A percentile compares a stretch with the other conserved stretches of the same genome.
phyloP scores from a whole-genome alignment of 1,284 basidiomycete species.

The Vanrija sp. region DNA sequence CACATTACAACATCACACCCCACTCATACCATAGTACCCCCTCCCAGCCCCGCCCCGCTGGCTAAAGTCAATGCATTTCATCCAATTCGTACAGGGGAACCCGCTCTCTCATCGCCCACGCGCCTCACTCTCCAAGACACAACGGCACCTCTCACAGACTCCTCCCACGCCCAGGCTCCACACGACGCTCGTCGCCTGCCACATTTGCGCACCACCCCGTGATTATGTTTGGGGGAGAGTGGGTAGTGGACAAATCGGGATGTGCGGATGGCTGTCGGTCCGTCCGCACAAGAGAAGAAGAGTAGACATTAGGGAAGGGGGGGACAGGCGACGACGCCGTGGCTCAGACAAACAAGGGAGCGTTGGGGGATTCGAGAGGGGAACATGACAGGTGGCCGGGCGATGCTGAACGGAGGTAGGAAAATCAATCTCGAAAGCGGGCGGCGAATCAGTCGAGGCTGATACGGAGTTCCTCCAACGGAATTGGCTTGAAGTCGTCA shows the following conservation, averaged over 20 bases:
- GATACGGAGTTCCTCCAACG: constrained; percentile 84
- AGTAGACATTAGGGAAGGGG: constrained; percentile 6
- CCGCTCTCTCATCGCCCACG: constrained; percentile 11
- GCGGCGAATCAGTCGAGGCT: constrained; percentile 62
- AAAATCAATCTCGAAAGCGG: neutral
- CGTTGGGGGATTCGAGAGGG: constrained; percentile 6
- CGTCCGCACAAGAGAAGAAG: constrained; percentile 1
- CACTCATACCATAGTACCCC: neutral
- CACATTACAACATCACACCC: neutral
- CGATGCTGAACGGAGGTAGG: constrained; percentile 14
- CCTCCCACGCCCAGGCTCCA: neutral
- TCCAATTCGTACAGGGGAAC: constrained; percentile 25
- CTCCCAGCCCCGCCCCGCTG: neutral
- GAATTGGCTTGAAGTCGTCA: constrained; percentile 90
- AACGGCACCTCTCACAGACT: neutral
- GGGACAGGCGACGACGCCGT: constrained; percentile 1
- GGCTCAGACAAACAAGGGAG: constrained; percentile 6
- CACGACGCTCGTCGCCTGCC: neutral
- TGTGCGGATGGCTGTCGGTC: neutral
- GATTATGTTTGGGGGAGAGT: too few relatives aligned
- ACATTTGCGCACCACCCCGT: too few relatives aligned
- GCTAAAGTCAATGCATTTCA: constrained; percentile 24
- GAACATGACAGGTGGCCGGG: constrained; percentile 14
- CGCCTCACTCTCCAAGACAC: neutral
- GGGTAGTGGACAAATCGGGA: neutral